phyloP scores from a whole-genome alignment of 2,329 filamentous ascomycete genomes.

The Stromatinia cepivora region DNA sequence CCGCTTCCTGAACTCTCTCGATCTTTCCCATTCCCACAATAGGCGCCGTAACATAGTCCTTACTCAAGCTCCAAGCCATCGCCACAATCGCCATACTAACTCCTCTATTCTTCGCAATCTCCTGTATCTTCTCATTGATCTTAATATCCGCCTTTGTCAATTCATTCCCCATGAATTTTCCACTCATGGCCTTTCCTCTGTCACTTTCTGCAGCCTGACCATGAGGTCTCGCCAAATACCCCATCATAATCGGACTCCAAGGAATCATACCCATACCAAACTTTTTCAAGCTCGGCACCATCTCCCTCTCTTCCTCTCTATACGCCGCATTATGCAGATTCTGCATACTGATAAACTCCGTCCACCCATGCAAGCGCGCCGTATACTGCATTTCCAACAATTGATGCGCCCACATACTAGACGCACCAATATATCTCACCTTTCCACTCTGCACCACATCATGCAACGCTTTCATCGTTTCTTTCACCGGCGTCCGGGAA shows the following conservation, averaged over 20 bases:
- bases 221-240: constrained; percentile 32
- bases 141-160: constrained; percentile 33
- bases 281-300: constrained; percentile 33
- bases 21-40: constrained; percentile 54
- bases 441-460: constrained; percentile 59
- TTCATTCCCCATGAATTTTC: constrained; percentile 27
- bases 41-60: constrained; percentile 43
- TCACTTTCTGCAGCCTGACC: constrained; percentile 26
- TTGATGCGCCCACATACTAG: constrained; percentile 40
- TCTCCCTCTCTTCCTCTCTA: constrained; percentile 56
- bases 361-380: constrained; percentile 51
- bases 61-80: constrained; percentile 54
- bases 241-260: constrained; percentile 43
- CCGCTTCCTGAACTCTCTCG: constrained; percentile 55
- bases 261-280: constrained; percentile 44
- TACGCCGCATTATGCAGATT: constrained; percentile 58
- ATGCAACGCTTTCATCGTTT: constrained; percentile 61
- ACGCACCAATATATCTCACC: constrained; percentile 52
- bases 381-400: constrained; percentile 45
- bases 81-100: constrained; percentile 60
- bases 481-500: constrained; percentile 50
- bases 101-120: constrained; percentile 54
- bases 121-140: constrained; percentile 33
- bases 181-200: constrained; percentile 25
- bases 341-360: constrained; percentile 62